phyloP scores from a whole-genome alignment of 83 land plant genomes.

The Isoetes engelmannii region DNA sequence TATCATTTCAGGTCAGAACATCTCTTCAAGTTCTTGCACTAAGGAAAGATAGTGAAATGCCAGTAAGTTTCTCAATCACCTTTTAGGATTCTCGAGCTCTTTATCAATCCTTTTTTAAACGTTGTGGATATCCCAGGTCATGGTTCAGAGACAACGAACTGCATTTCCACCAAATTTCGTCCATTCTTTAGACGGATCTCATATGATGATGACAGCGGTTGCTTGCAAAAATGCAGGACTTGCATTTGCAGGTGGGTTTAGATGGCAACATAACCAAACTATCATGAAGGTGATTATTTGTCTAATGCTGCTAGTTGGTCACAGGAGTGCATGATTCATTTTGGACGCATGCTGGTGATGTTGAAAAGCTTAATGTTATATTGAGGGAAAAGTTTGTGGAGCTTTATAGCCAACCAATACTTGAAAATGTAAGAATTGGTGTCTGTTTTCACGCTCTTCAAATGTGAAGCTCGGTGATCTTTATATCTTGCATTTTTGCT shows the following conservation, averaged over 20 bases:
- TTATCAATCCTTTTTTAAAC: not conserved
- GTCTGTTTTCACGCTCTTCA: not conserved
- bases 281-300: not conserved
- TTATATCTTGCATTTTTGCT: slow-evolving; percentile 2
- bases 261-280: not conserved
- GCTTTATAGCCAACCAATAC: slow-evolving; percentile 6
- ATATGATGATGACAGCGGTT: slow-evolving; percentile 84
- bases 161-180: slow-evolving; percentile 88
- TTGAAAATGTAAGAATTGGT: not conserved
- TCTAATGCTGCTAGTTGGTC: not conserved
- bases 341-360: slow-evolving; percentile 16
- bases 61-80: slow-evolving; percentile 18
- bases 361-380: not conserved
- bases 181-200: slow-evolving; percentile 74
- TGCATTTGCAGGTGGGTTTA: slow-evolving; percentile 54
- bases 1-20: slow-evolving; percentile 50
- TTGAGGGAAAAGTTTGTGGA: not conserved
- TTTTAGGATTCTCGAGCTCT: not conserved
- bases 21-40: slow-evolving; percentile 45
- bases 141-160: slow-evolving; percentile 51
- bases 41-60: slow-evolving; percentile 50
- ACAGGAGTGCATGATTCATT: slow-evolving; percentile 1
- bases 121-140: slow-evolving; percentile 31
- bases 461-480: not conserved
- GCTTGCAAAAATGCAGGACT: slow-evolving; percentile 56